These are phyloP conservation scores for Penicillium ucsense DNA, from an alignment of 495 filamentous ascomycete genomes.

Conservation along the genomic window DNA sequence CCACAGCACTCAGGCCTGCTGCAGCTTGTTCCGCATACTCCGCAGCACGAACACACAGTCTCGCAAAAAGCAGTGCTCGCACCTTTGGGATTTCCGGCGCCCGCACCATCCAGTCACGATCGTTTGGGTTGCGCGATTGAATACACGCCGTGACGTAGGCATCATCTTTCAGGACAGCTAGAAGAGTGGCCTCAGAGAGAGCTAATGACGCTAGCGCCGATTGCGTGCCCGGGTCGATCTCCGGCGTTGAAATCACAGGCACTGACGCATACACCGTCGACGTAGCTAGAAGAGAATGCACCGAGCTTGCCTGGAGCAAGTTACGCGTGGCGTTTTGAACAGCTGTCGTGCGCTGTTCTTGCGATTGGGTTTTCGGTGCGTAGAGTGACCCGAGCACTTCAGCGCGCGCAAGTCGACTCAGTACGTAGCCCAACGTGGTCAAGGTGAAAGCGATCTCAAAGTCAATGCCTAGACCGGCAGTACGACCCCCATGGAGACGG, in stretches of 20 bases:
- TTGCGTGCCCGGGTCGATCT: slow-evolving; percentile 58
- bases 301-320: slow-evolving; percentile 68
- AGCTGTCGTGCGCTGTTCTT: slow-evolving; percentile 56
- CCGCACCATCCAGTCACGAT: slow-evolving; percentile 88
- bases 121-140: slow-evolving; percentile 64
- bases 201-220: slow-evolving; percentile 63
- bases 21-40: slow-evolving; percentile 45
- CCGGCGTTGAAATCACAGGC: slow-evolving; percentile 23
- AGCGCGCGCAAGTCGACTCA: slow-evolving; percentile 59
- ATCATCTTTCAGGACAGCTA: slow-evolving; percentile 87
- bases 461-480: slow-evolving; percentile 64
- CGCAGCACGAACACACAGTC: slow-evolving; percentile 66
- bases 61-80: slow-evolving; percentile 73
- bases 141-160: slow-evolving; percentile 74
- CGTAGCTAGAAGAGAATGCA: slow-evolving; percentile 57
- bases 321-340: slow-evolving; percentile 67
- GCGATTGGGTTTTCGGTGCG: slow-evolving; percentile 48
- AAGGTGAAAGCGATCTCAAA: slow-evolving; percentile 75
- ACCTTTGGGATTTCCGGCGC: slow-evolving; percentile 80
- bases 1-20: slow-evolving; percentile 35
- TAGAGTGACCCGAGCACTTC: slow-evolving; percentile 44
- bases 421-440: slow-evolving; percentile 62
- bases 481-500: slow-evolving; percentile 31
- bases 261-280: slow-evolving; percentile 17
- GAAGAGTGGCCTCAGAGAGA: slow-evolving; percentile 77